These are phyloP conservation scores for Cryomyces antarcticus DNA, from an alignment of 495 filamentous ascomycete species.

Conservation along the genomic window DNA sequence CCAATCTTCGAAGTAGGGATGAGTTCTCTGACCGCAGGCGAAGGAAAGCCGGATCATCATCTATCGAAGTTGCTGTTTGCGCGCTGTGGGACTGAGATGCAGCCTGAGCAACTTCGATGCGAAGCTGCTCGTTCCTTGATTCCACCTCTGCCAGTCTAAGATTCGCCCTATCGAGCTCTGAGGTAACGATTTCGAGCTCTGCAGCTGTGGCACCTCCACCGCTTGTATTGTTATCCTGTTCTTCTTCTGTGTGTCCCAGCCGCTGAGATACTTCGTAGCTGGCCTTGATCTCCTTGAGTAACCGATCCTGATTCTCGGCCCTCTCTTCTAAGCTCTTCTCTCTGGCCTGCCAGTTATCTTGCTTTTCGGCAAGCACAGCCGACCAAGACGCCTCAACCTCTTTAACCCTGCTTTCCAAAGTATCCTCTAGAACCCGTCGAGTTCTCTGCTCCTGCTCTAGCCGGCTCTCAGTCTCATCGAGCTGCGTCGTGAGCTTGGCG, in stretches of 20 bases:
- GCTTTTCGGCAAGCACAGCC: conserved; percentile 82
- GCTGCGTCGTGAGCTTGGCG: conserved; percentile 63
- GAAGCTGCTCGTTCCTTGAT: conserved; percentile 81
- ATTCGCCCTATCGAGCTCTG: conserved; percentile 80
- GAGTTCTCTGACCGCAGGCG: conserved; percentile 83
- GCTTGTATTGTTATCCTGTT: conserved; percentile 23
- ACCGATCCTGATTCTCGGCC: conserved; percentile 76
- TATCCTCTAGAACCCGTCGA: conserved; percentile 54
- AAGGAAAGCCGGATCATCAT: conserved; percentile 77
- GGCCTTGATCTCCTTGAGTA: conserved; percentile 87
- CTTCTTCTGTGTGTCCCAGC: conserved; percentile 45
- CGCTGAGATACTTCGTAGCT: conserved; percentile 93
- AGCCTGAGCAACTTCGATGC: conserved; percentile 72
- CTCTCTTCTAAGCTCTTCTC: conserved; percentile 85
- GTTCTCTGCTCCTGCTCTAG: conserved; percentile 53
- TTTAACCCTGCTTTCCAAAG: conserved; percentile 53
- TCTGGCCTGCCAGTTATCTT: conserved; percentile 89
- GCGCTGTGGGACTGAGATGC: conserved; percentile 52
- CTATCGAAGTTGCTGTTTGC: conserved; percentile 22
- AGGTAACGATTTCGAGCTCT: conserved; percentile 79
- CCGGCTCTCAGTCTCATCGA: conserved; percentile 64
- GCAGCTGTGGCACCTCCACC: conserved; percentile 53
- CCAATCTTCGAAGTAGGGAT: conserved; percentile 66
- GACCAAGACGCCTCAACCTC: conserved; percentile 82
- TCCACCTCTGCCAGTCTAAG: conserved; percentile 77